Conservation (phyloP, 305 asterid species). For the Petunia hybrid region DNA sequence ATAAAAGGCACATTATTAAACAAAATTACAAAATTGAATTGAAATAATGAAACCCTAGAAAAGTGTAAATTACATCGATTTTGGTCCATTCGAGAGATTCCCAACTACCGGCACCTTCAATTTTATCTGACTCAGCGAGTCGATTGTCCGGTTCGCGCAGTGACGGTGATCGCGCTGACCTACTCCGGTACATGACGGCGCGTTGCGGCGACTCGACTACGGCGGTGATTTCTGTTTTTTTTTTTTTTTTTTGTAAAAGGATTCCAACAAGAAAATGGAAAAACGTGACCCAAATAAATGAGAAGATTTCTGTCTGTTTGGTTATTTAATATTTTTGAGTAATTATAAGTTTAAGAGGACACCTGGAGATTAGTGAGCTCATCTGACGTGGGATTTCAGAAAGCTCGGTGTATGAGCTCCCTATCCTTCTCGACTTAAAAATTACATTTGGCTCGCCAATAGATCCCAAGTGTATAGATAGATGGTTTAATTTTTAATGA, state of each 20-base stretch:
- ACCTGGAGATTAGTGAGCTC: conserved; percentile 46
- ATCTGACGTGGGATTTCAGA: conserved; percentile 42
- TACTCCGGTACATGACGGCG: conserved; percentile 59
- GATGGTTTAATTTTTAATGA: too few relatives aligned
- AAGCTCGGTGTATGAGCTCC: neutral
- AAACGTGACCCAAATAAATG: conserved; percentile 18
- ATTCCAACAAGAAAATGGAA: conserved; percentile 10
- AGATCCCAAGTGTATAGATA: too few relatives aligned
- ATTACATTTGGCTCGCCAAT: too few relatives aligned
- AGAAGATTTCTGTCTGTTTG: neutral
- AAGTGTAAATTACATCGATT: conserved; percentile 65
- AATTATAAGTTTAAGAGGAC: neutral
- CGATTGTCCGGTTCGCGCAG: conserved; percentile 62
- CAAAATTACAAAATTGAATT: neutral
- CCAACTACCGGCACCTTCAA: conserved; percentile 90
- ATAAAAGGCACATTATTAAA: neutral
- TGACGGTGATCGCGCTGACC: conserved; percentile 68
- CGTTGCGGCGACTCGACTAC: conserved; percentile 27
- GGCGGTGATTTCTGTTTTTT: neutral
- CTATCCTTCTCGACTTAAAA: too few relatives aligned
- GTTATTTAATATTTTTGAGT: neutral
- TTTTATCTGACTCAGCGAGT: conserved; percentile 68
- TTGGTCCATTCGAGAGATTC: conserved; percentile 98
- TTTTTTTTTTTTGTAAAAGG: neutral
- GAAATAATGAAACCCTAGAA: conserved; percentile 35